These are phyloP conservation scores for Neckera pumila DNA, from an alignment of 225 moss, liverwort and hornwort species.

Conservation along the genomic window DNA sequence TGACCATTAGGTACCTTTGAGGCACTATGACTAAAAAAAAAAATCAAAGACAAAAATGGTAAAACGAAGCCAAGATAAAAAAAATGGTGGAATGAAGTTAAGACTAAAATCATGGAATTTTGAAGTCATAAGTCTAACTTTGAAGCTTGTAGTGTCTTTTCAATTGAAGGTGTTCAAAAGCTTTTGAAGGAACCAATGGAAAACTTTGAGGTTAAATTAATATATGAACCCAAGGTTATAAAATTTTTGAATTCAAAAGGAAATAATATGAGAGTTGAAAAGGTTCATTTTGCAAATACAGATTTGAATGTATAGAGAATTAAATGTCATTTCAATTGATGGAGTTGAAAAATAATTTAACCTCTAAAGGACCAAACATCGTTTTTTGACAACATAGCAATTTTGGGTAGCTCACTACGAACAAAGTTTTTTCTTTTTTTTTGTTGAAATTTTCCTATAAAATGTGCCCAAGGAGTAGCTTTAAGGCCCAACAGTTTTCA, in stretches of 20 bases:
- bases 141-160: background rate
- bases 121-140: background rate
- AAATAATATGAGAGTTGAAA: no score
- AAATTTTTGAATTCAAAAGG: no score
- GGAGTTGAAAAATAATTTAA: background rate
- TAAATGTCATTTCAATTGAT: background rate
- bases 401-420: no score
- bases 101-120: background rate
- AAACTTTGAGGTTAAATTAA: background rate
- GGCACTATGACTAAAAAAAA: background rate
- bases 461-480: no score
- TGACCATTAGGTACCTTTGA: accelerated
- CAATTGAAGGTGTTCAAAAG: background rate
- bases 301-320: background rate
- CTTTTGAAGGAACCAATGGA: background rate
- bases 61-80: accelerated
- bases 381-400: no score
- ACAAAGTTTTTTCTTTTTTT: no score
- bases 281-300: no score
- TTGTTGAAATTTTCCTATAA: no score
- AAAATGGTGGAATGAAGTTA: background rate
- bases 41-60: background rate
- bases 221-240: no score
- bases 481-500: no score
- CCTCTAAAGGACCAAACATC: no score